Base-by-base conservation (phyloP, 176 grass and related monocot genomes). In the Elymus sibiricus region DNA sequence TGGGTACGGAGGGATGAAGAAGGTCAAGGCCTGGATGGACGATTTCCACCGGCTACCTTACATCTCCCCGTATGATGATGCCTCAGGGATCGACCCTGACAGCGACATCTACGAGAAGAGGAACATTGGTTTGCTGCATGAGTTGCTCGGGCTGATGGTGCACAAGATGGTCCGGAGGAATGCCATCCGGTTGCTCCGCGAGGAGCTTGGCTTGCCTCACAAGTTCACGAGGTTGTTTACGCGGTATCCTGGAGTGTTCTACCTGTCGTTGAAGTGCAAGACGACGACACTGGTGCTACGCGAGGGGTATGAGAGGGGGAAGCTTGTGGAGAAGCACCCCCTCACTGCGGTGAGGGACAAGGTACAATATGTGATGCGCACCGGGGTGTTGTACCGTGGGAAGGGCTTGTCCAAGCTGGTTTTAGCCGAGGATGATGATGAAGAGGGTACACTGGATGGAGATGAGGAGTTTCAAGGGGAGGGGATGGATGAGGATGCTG, bases 51-150 rank as follows among this genome's bases (percentile, higher is more conserved):
- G 89, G 9, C 90, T 98, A 10, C 95, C 95, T n/a, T 98, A 98
- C 86, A 87, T 98, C 58, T 98, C 95, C 26, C 93, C 93, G 25
- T 98, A 98, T 76, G 87, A 92, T 7, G 89, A 95, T 53, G 91
- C 93, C 17, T 88, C 93, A 2, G 95, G 91, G 39, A 87, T 98
- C 74, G 91, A 95, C 44, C 95, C 93, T 2, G 91, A 93, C 13
- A 98, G 95, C 82, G 95, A 98, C 80, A 87, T 98, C 34, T 95
- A 95, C 74, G 95, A 98, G 95, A 98, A 98, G 89, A 94, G 93
- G 86, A 90, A 90, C 40, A 87, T 98, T 5, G 93, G 77, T 4
- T 83, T 95, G 81, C 93, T 98, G 35, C 95, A 98, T 58, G 95
- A 98, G 87, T 71, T 98, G 43, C 93, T 98, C 39, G 91, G 68